A percentile compares a stretch with the other conserved stretches of the same genome.
These are phyloP conservation scores for Didymella keratinophila DNA, from an alignment of 2,329 filamentous ascomycete genomes.

Conservation along the genomic window DNA sequence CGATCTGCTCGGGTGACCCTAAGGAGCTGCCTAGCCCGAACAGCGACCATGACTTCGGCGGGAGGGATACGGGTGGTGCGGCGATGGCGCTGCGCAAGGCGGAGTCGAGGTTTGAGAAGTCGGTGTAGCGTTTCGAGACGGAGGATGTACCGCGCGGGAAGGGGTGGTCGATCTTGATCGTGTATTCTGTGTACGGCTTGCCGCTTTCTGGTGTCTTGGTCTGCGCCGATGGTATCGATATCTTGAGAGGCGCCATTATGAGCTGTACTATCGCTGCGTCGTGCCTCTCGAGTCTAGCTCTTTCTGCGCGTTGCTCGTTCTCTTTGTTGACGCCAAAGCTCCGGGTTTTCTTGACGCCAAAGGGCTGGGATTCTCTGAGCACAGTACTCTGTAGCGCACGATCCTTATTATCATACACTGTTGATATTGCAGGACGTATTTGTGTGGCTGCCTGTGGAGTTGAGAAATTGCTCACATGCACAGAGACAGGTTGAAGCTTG, in stretches of 20 bases:
- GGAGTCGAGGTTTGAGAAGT: slow-evolving; percentile 74
- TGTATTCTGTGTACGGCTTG: slow-evolving; percentile 79
- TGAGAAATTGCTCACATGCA: slow-evolving; percentile 15
- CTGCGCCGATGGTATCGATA: slow-evolving; percentile 59
- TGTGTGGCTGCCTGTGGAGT: slow-evolving; percentile 12
- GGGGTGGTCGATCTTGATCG: slow-evolving; percentile 77
- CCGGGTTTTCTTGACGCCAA: neutral
- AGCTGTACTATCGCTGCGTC: neutral
- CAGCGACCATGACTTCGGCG: slow-evolving; percentile 74
- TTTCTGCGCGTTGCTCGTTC: too few relatives aligned
- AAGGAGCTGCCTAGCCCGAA: slow-evolving; percentile 63
- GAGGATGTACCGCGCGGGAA: slow-evolving; percentile 79
- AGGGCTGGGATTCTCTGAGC: slow-evolving; percentile 4
- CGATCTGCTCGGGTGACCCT: slow-evolving; percentile 72
- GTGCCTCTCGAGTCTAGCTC: too few relatives aligned
- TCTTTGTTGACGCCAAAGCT: too few relatives aligned
- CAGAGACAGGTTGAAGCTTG: slow-evolving; percentile 13
- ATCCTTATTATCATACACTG: neutral
- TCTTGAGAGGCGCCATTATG: slow-evolving; percentile 56
- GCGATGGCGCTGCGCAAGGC: slow-evolving; percentile 68
- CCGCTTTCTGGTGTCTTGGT: slow-evolving; percentile 57
- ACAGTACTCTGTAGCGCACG: neutral
- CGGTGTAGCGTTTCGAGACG: slow-evolving; percentile 82
- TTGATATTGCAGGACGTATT: neutral
- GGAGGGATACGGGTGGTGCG: slow-evolving; percentile 72